Evolutionary conservation across 148 eudicot genomes (phyloP), one percentile per base, ranked within the genome.

Genomic region (Gaultheria prostrata): DNA sequence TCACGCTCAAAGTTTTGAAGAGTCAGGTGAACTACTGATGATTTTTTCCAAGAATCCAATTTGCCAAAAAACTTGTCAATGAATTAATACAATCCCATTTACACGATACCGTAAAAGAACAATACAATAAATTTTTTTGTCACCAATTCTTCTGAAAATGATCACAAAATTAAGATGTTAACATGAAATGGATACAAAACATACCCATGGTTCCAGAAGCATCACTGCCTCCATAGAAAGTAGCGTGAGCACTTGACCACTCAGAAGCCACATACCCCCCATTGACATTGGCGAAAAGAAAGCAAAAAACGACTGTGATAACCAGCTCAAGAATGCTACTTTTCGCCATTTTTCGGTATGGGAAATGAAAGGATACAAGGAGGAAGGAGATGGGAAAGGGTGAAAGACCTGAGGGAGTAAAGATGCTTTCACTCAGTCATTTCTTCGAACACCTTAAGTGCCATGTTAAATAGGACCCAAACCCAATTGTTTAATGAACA

Each of bases 151-250:
- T 39, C 0, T 39, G 43, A 39, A 39, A 39, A 39, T 39, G 6
- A 39, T 39, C 43, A 39, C 43, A 39, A 39, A 39, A 39, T 39
- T 39, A 39, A 39, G 43, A 8, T n/a, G 13, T 3, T 2, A 13
- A 12, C 28, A 13, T 35, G 5, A 28, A 30, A 35, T 15, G 21
- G 12, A 18, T 71, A 50, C 1, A 49, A 10, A 74, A n/a, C 86
- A 9, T 89, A 94, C 96, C 96, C 93, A 94, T 94, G 50, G 98
- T 94, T 26, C 96, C 96, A 0, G 94, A 93, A 28, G 96, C 96
- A 51, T 94, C 95, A 21, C 91, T 76, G 61, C 95, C 95, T 49
- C 96, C 98, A 43, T 94, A 94, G 88, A 92, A 93, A 43, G 96
- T 94, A 77, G 96, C 96, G 84, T 90, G 93, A 77, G 86, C 96